Conservation (phyloP, 2,329 filamentous ascomycete genomes). For the Penicillium sp. region DNA sequence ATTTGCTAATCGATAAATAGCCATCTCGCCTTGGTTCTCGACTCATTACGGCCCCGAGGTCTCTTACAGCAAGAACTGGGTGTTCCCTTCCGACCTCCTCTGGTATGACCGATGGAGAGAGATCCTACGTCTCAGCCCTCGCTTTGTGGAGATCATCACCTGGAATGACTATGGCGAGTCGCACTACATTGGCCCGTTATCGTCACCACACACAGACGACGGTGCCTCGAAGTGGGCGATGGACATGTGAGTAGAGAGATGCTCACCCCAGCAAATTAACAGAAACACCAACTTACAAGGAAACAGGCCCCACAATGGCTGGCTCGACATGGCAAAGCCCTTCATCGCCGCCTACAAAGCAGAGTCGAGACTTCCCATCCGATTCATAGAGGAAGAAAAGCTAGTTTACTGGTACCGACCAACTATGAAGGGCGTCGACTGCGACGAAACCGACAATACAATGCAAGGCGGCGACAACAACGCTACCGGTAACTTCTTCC, state of each 20-base stretch:
- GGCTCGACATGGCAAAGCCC: constrained; percentile 55
- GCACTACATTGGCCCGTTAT: constrained; percentile 55
- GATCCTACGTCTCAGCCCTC: constrained; percentile 46
- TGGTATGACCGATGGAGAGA: constrained; percentile 48
- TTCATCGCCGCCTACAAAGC: constrained; percentile 57
- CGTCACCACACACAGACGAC: constrained; percentile 40
- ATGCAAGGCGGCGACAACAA: constrained; percentile 46
- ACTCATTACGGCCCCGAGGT: constrained; percentile 51
- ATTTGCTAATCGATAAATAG: constrained; percentile 20
- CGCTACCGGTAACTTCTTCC: constrained; percentile 53
- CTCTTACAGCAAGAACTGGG: constrained; percentile 54
- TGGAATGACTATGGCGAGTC: constrained; percentile 58
- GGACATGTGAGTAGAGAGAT: constrained; percentile 44
- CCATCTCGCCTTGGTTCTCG: constrained; percentile 53
- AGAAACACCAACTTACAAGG: neutral
- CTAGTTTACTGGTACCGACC: constrained; percentile 59
- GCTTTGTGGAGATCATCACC: constrained; percentile 51
- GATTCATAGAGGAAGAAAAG: constrained; percentile 50
- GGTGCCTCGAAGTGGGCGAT: constrained; percentile 52
- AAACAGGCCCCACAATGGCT: constrained; percentile 52
- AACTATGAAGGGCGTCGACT: constrained; percentile 48
- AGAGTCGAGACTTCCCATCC: constrained; percentile 35
- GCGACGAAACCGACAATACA: constrained; percentile 55
- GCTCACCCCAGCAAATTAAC: too few species aligned
- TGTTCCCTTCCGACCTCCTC: constrained; percentile 47